Conservation (phyloP, 75 land plant genomes). For the Larix kaempferi region DNA sequence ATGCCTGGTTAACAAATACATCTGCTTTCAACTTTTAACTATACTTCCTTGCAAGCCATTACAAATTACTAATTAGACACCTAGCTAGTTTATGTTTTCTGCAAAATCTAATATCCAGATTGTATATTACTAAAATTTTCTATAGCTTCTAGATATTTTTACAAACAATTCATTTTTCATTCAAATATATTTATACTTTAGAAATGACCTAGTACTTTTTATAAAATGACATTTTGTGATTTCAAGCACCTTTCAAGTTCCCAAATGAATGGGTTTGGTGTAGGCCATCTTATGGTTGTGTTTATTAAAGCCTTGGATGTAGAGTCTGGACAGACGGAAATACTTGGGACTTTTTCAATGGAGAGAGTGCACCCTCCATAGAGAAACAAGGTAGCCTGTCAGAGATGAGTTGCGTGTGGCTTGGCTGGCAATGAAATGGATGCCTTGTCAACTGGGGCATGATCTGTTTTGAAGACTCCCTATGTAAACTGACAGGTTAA, state of each 20-base stretch:
- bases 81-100: neutral
- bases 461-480: no score
- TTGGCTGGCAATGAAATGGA: neutral
- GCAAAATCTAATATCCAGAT: neutral
- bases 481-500: no score
- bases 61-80: neutral
- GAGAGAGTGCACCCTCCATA: neutral
- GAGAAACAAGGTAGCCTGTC: neutral
- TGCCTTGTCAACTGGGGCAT: neutral
- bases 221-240: neutral
- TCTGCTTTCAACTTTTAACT: neutral
- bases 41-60: neutral
- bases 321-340: neutral
- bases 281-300: neutral
- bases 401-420: neutral
- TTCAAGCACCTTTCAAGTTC: neutral
- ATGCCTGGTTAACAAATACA: neutral
- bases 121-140: neutral
- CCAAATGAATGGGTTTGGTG: neutral
- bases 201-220: neutral
- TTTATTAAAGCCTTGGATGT: neutral
- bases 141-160: neutral
- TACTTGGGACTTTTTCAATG: neutral
- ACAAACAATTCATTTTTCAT: neutral
- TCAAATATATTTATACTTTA: neutral